Base-by-base conservation (phyloP, 106 monocot genomes). In the Narthecium ossifragum region DNA sequence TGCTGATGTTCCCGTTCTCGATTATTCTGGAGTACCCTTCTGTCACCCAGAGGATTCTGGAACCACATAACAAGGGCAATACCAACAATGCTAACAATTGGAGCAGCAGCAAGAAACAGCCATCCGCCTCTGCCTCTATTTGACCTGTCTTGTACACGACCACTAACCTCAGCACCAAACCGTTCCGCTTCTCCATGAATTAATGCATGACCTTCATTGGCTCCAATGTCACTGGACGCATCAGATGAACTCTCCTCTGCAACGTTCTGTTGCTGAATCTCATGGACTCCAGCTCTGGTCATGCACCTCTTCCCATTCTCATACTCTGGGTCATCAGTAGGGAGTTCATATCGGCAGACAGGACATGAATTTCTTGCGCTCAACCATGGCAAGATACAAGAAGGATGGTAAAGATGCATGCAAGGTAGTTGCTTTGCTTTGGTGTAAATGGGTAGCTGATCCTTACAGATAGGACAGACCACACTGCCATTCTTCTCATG, bases 381-480 rank as follows among this genome's bases (percentile, higher is more conserved):
- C 18, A 96, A 62, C 96, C 96, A 96, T 49, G 90, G 96, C 13
- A 83, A 51, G 50, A 96, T 96, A 40, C 90, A 96, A 1, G 50
- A 52, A 4, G 80, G 62, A 57, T 96, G 96, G 65, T 90, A 96
- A 11, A 96, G 58, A 49, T 96, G 90, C 31, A 27, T 49, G 46
- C 90, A 96, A 0, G 90, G 96, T 17, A 96, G 75, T 49, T 72
- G 70, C 15, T 63, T 81, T 14, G 78, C 86, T 76, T 73, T 64
- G 23, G 68, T 58, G 31, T 64, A 59, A 14, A 66, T 50, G 0
- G 31, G 29, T 25, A 96, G 33, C 9, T 47, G 57, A 23, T 90
- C 96, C 71, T 96, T 96, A 57, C 96, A 96, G 31, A 96, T 73
- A 6, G 96, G 73, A 70, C 96, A 96, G 14, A 83, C 46, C 46